Conservation (phyloP, 2,329 filamentous ascomycete species). For the Ilyonectria robusta region DNA sequence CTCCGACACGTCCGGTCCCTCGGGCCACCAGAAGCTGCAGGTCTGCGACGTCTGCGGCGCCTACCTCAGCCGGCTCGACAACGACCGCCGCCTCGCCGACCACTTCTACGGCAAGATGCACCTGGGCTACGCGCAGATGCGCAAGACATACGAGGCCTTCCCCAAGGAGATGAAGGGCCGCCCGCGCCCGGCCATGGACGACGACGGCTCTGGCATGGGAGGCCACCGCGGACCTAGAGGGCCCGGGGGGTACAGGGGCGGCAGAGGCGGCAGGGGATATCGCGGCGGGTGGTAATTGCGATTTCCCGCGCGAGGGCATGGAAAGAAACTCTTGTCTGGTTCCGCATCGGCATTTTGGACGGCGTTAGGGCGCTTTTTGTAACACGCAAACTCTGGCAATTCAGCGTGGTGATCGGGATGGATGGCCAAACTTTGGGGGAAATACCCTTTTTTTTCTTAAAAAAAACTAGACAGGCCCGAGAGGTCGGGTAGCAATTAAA, state of each 20-base stretch:
- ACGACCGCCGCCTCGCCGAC: conserved; percentile 92
- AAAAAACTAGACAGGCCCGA: conserved; percentile 28
- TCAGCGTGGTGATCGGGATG: conserved; percentile 22
- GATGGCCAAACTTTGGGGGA: conserved; percentile 25
- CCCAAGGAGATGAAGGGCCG: conserved; percentile 87
- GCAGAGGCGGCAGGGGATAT: conserved; percentile 65
- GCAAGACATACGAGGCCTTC: conserved; percentile 90
- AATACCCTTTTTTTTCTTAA: conserved; percentile 45
- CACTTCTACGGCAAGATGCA: conserved; percentile 99
- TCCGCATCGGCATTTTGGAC: conserved; percentile 18
- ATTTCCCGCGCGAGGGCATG: background rate
- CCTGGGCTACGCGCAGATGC: conserved; percentile 97
- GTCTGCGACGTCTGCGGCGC: conserved; percentile 99
- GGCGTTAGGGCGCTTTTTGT: conserved; percentile 43
- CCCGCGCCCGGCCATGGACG: conserved; percentile 70
- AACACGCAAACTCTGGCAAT: conserved; percentile 34
- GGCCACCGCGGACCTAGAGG: conserved; percentile 67
- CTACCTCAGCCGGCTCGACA: conserved; percentile 92
- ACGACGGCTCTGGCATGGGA: conserved; percentile 61
- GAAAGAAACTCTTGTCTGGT: background rate
- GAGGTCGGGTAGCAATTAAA: conserved; percentile 8
- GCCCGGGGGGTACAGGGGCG: conserved; percentile 68
- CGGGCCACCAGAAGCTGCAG: conserved; percentile 96
- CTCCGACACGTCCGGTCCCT: conserved; percentile 91
- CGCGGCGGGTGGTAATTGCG: conserved; percentile 62